Conservation (phyloP, 1,284 basidiomycete species). For the Filobasidium uniguttulatum region DNA sequence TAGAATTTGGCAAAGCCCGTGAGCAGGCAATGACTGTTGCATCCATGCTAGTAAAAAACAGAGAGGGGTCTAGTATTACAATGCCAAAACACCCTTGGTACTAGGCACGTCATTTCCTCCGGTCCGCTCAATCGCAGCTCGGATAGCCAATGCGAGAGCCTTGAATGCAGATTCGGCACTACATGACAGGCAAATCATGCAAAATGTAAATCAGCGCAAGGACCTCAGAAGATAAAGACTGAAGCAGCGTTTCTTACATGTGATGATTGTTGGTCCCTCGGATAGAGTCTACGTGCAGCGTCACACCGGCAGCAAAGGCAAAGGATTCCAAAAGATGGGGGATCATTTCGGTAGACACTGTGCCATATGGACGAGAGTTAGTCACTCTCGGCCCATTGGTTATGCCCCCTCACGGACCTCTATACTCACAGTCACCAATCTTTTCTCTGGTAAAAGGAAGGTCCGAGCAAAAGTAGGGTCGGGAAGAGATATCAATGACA, state of each 20-base stretch:
- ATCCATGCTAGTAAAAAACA: too few relatives aligned
- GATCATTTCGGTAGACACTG: slow-evolving; percentile 88
- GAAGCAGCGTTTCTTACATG: slow-evolving; percentile 47
- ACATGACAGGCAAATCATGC: slow-evolving; percentile 5
- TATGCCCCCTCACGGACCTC: too few relatives aligned
- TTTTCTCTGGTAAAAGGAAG: slow-evolving; percentile 86
- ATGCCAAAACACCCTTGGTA: slow-evolving; percentile 77
- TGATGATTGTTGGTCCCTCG: slow-evolving; percentile 97
- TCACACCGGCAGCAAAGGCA: slow-evolving; percentile 36
- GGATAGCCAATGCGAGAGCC: slow-evolving; percentile 86
- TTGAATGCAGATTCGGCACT: slow-evolving; percentile 97
- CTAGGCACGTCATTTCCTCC: slow-evolving; percentile 86
- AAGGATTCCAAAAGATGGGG: slow-evolving; percentile 37
- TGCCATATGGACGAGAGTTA: not conserved
- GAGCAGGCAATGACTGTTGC: too few relatives aligned
- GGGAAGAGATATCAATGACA: slow-evolving; percentile 94
- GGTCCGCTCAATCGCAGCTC: slow-evolving; percentile 79
- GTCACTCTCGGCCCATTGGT: too few relatives aligned
- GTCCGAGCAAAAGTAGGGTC: slow-evolving; percentile 88
- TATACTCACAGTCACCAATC: slow-evolving; percentile 66
- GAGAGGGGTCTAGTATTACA: too few relatives aligned
- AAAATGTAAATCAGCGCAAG: not conserved
- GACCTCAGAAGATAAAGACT: not conserved
- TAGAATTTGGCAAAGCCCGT: too few relatives aligned
- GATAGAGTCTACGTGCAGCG: slow-evolving; percentile 73